Evolutionary conservation across 305 asterid genomes (phyloP).

Genomic region (Solanum hybrid): DNA sequence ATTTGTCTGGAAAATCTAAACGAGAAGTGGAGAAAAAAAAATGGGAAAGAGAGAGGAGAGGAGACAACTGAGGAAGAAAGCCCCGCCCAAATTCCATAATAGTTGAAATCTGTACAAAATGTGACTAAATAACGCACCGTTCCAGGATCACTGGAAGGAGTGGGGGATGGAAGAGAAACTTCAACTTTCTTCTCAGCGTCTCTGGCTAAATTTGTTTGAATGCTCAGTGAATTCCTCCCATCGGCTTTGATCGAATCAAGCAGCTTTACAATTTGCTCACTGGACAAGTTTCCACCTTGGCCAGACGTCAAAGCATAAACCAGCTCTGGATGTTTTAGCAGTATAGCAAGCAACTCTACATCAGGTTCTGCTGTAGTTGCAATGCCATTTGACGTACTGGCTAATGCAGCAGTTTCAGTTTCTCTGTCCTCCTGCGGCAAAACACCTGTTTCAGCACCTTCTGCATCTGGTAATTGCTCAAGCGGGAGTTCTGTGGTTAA

Average conservation of each 20-base stretch:
- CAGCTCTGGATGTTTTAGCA: constrained; percentile 77
- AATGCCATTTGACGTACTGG: constrained; percentile 21
- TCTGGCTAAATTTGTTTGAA: constrained; percentile 33
- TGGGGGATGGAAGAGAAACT: constrained; percentile 97
- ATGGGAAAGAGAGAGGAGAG: background rate
- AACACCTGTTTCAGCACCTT: constrained; percentile 30
- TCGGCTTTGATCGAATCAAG: constrained; percentile 80
- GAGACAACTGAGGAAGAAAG: background rate
- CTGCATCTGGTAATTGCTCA: constrained; percentile 81
- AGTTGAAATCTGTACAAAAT: constrained; percentile 34
- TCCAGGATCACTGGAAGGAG: constrained; percentile 77
- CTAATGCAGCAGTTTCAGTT: constrained; percentile 16
- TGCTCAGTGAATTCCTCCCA: constrained; percentile 36
- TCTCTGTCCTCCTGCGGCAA: constrained; percentile 11
- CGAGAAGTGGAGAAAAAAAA: background rate
- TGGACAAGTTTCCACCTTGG: constrained; percentile 59
- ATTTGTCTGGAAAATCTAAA: constrained; percentile 31
- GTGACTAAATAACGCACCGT: constrained; percentile 91
- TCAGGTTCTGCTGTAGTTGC: constrained; percentile 61
- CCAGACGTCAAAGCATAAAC: constrained; percentile 92
- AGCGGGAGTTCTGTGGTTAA: constrained; percentile 68
- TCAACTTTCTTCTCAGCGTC: constrained; percentile 45
- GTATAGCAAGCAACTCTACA: constrained; percentile 68
- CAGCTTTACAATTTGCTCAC: constrained; percentile 58
- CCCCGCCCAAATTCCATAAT: constrained; percentile 1